These are phyloP conservation scores for Steccherinum ochraceum DNA, from an alignment of 768 basidiomycete species.

Conservation along the genomic window DNA sequence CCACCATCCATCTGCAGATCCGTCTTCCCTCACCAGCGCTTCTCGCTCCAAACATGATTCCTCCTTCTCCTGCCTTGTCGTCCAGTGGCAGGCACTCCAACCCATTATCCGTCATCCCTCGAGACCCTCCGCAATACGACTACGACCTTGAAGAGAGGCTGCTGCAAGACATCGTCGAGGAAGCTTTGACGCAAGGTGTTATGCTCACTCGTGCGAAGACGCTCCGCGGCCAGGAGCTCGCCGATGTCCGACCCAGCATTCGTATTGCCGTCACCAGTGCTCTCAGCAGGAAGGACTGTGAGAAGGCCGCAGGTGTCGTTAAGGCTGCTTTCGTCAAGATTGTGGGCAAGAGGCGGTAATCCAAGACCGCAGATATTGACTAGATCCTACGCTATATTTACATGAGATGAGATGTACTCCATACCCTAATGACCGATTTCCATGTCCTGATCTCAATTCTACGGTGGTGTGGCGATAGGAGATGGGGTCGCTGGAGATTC, in stretches of 20 bases:
- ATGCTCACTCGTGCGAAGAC: constrained; percentile 82
- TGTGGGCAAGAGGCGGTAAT: constrained; percentile 50
- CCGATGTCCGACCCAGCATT: constrained; percentile 79
- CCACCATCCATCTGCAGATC: constrained; percentile 81
- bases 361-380: neutral
- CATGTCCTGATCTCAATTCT: too few species aligned
- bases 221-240: constrained; percentile 75
- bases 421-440: neutral
- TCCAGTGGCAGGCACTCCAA: constrained; percentile 30
- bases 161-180: constrained; percentile 91
- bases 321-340: constrained; percentile 73
- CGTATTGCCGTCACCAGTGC: constrained; percentile 76
- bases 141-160: constrained; percentile 67
- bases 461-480: too few species aligned
- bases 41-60: constrained; percentile 17
- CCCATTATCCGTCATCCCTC: constrained; percentile 38
- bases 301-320: constrained; percentile 76
- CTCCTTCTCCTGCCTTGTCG: constrained; percentile 16
- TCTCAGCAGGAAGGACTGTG: constrained; percentile 83
- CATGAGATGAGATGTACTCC: neutral
- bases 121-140: constrained; percentile 45
- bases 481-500: too few species aligned
- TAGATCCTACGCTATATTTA: neutral
- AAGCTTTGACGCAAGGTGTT: constrained; percentile 74
- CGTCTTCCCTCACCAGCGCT: constrained; percentile 29